A percentile compares a stretch with the other conserved stretches of the same genome.
These are phyloP conservation scores for Linum trigynum DNA, from an alignment of 345 rosid species.

Conservation along the genomic window DNA sequence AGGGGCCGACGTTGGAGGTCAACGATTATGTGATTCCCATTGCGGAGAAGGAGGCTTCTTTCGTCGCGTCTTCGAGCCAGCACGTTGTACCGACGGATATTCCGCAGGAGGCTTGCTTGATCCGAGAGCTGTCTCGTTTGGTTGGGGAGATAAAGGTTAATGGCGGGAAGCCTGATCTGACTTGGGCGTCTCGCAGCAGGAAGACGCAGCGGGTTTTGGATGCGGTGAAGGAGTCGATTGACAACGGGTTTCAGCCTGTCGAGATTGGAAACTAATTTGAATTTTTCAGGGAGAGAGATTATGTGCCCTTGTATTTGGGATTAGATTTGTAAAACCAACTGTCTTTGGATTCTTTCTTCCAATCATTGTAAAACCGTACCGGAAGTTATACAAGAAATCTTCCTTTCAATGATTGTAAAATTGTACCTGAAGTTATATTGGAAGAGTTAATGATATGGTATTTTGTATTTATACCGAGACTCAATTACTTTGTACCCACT, in stretches of 20 bases:
- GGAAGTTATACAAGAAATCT: too few species aligned
- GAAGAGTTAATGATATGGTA: too few species aligned
- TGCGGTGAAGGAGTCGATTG: constrained; percentile 57
- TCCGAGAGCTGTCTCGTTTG: constrained; percentile 58
- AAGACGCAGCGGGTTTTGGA: constrained; percentile 65
- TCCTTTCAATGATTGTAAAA: too few species aligned
- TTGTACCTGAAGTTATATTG: too few species aligned
- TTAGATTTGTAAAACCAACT: too few species aligned
- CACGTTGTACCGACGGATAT: constrained; percentile 37
- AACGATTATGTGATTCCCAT: constrained; percentile 58
- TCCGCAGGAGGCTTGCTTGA: constrained; percentile 80
- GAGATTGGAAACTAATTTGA: constrained; percentile 14
- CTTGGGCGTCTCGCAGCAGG: constrained; percentile 58
- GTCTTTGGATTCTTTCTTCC: too few species aligned
- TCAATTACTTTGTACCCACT: too few species aligned
- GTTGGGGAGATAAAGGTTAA: constrained; percentile 37
- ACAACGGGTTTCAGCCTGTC: constrained; percentile 39
- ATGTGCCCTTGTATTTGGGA: not conserved
- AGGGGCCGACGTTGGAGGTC: constrained; percentile 42
- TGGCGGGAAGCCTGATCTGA: constrained; percentile 53
- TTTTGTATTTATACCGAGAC: too few species aligned
- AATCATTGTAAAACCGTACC: too few species aligned
- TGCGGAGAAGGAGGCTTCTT: constrained; percentile 49
- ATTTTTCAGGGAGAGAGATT: not conserved
- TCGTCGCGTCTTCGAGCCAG: constrained; percentile 31